A percentile compares a stretch with the other conserved stretches of the same genome.
Evolutionary conservation across 2,329 filamentous ascomycete species (phyloP).

Genomic region (Pseudopithomyces maydicus): DNA sequence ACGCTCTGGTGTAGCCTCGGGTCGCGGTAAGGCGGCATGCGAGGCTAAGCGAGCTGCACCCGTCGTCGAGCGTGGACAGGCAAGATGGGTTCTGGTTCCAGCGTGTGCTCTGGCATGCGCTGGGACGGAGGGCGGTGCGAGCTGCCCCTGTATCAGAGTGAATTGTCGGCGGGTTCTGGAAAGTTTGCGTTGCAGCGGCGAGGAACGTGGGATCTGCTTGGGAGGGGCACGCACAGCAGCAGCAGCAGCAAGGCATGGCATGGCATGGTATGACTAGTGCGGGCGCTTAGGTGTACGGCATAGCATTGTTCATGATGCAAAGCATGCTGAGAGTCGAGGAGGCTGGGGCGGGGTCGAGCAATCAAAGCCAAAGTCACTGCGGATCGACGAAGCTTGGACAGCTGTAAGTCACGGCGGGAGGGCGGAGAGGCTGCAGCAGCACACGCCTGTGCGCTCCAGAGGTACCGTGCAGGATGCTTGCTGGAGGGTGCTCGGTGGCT

Average conservation of each 20-base stretch:
- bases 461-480: slow-evolving; percentile 12
- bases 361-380: slow-evolving; percentile 20
- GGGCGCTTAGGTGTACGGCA: slow-evolving; percentile 33
- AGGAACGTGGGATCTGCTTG: slow-evolving; percentile 15
- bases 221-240: slow-evolving; percentile 28
- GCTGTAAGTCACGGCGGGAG: slow-evolving; percentile 27
- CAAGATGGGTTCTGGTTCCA: slow-evolving; percentile 21
- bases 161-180: slow-evolving; percentile 19
- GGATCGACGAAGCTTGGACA: slow-evolving; percentile 37
- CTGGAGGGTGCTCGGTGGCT: too few relatives aligned
- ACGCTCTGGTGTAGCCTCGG: slow-evolving; percentile 19
- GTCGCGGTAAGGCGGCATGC: slow-evolving; percentile 23
- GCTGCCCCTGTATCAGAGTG: slow-evolving; percentile 21
- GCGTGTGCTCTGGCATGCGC: slow-evolving; percentile 22
- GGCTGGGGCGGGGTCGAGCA: slow-evolving; percentile 13
- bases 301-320: neutral
- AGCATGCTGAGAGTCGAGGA: neutral
- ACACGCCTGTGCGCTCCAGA: slow-evolving; percentile 11
- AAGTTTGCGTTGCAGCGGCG: slow-evolving; percentile 13
- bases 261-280: slow-evolving; percentile 25
- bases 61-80: slow-evolving; percentile 10
- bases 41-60: slow-evolving; percentile 16
- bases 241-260: too few relatives aligned
- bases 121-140: slow-evolving; percentile 13
- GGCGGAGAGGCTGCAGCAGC: slow-evolving; percentile 25